Conservation (phyloP, 805 yeast species). For the Hanseniaspora meyeri region DNA sequence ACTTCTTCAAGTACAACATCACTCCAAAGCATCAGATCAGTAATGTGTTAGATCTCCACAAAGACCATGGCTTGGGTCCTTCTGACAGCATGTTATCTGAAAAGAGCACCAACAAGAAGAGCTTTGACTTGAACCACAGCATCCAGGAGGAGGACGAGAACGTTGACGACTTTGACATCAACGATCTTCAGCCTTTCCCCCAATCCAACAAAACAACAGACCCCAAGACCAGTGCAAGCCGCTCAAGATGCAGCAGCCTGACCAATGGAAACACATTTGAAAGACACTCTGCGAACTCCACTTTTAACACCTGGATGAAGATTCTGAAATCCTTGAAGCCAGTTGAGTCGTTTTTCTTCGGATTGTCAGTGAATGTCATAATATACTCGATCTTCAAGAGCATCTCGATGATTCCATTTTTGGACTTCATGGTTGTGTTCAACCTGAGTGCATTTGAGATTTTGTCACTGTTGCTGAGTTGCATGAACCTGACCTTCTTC, state of each 20-base stretch:
- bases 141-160: conserved; percentile 3
- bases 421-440: conserved; percentile 9
- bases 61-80: neutral
- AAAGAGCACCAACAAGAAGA: neutral
- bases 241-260: neutral
- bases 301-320: neutral
- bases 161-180: conserved; percentile 4
- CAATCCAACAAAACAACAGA: neutral
- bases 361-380: conserved; percentile 15
- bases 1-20: conserved; percentile 9
- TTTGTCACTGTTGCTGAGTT: conserved; percentile 24
- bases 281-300: no score
- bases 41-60: conserved; percentile 3
- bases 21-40: conserved; percentile 10
- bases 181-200: conserved; percentile 11
- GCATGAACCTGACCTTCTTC: conserved; percentile 22
- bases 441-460: conserved; percentile 24
- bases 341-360: conserved; percentile 15
- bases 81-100: neutral
- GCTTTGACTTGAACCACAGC: neutral
- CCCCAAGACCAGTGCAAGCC: neutral
- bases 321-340: conserved; percentile 21
- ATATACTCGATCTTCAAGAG: conserved; percentile 13
- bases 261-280: neutral
- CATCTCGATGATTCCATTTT: conserved; percentile 12